Evolutionary conservation across 257 asterid species (phyloP).

Genomic region (Echium plantagineum): DNA sequence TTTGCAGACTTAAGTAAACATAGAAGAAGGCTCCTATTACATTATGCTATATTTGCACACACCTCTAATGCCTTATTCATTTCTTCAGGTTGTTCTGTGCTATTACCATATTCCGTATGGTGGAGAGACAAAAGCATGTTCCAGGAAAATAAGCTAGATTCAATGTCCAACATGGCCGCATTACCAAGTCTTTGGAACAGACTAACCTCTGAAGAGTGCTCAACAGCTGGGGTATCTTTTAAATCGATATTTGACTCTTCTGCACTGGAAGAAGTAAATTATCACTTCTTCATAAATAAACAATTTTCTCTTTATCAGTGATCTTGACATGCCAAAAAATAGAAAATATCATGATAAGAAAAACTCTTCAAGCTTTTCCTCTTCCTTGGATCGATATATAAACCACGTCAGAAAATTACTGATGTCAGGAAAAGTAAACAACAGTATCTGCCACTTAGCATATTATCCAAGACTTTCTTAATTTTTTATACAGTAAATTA

Average conservation of each 20-base stretch:
- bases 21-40: slow-evolving; percentile 3
- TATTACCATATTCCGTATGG: slow-evolving; percentile 80
- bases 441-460: too few species aligned
- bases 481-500: too few species aligned
- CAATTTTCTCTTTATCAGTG: background rate
- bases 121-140: slow-evolving; percentile 78
- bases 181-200: slow-evolving; percentile 94
- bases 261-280: slow-evolving; percentile 34
- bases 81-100: slow-evolving; percentile 88
- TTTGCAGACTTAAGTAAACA: background rate
- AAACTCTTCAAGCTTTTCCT: background rate
- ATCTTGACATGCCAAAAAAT: background rate
- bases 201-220: slow-evolving; percentile 57
- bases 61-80: slow-evolving; percentile 86
- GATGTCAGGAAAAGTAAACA: too few species aligned
- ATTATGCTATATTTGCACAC: slow-evolving; percentile 13
- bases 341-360: background rate
- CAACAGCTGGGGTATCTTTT: slow-evolving; percentile 38
- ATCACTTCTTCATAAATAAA: background rate
- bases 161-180: slow-evolving; percentile 75
- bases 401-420: too few species aligned
- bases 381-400: too few species aligned
- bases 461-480: too few species aligned
- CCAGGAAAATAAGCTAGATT: slow-evolving; percentile 80
- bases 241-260: slow-evolving; percentile 41